A percentile compares a stretch with the other conserved stretches of the same genome.
These are phyloP conservation scores for Vigna radiata DNA, from an alignment of 306 rosid genomes.

Conservation along the genomic window DNA sequence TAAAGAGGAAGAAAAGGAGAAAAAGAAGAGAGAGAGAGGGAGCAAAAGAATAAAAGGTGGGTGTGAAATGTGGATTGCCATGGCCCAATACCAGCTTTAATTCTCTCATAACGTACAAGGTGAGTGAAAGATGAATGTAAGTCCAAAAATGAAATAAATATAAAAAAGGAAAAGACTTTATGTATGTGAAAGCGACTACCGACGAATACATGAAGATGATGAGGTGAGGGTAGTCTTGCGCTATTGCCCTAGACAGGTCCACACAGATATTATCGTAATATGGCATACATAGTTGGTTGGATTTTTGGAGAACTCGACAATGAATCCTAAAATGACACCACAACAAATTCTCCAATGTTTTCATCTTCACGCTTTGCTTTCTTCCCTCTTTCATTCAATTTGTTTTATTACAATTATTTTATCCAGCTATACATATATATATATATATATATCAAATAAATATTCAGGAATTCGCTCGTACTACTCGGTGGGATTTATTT, in stretches of 20 bases:
- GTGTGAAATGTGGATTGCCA: conserved; percentile 73
- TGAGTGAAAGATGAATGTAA: conserved; percentile 8
- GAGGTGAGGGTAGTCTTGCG: background rate
- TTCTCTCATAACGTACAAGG: conserved; percentile 30
- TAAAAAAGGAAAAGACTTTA: background rate
- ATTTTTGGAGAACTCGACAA: conserved; percentile 50
- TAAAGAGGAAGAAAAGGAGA: conserved; percentile 70
- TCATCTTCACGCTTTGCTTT: background rate
- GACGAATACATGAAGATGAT: conserved; percentile 33
- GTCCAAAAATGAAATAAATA: conserved; percentile 7
- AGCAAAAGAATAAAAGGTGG: conserved; percentile 69
- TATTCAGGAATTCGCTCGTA: too few relatives aligned
- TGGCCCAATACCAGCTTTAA: conserved; percentile 76
- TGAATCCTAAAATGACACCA: conserved; percentile 59
- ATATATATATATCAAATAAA: background rate
- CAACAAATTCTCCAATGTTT: conserved; percentile 55
- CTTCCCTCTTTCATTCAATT: background rate
- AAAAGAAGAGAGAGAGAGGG: conserved; percentile 35
- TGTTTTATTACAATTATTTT: too few relatives aligned
- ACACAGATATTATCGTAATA: conserved; percentile 29
- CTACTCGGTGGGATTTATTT: too few relatives aligned
- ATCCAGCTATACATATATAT: background rate
- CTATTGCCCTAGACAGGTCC: background rate
- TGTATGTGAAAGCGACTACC: conserved; percentile 57
- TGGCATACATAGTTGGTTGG: conserved; percentile 48